Percentiles rank a stretch among this genome's conserved stretches.
phyloP scores from a whole-genome alignment of 371 early-diverging fungal genomes.

The Mortierella polycephala region DNA sequence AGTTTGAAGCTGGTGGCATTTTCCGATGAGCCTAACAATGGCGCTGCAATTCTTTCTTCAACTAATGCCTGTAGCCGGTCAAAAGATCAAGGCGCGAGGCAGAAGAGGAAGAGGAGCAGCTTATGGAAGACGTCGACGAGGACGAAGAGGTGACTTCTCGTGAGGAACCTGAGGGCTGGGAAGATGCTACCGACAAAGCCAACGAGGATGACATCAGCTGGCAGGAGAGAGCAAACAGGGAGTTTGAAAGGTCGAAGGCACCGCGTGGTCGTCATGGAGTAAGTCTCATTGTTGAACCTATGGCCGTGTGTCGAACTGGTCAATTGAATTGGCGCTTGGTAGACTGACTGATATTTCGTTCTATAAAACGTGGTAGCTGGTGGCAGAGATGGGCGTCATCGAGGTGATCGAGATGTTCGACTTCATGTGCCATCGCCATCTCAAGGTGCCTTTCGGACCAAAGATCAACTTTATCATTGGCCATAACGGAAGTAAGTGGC shows the following conservation, averaged over 20 bases:
- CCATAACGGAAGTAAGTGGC: constrained; percentile 86
- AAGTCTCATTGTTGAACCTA: constrained; percentile 1
- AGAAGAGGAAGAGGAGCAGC: constrained; percentile 12
- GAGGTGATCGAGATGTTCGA: constrained; percentile 85
- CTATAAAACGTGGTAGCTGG: constrained; percentile 31
- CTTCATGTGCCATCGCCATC: constrained; percentile 94
- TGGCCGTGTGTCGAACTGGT: not conserved
- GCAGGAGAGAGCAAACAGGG: constrained; percentile 14
- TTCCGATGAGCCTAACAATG: not conserved
- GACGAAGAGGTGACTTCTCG: not conserved
- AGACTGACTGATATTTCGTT: not conserved
- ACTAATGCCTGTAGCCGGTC: not conserved
- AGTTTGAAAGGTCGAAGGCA: constrained; percentile 27
- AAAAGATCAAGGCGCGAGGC: constrained; percentile 23
- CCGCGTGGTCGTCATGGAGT: constrained; percentile 28
- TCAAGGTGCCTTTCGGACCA: constrained; percentile 82
- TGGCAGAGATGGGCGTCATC: constrained; percentile 78
- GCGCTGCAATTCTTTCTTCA: too few species aligned
- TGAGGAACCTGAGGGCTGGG: too few species aligned
- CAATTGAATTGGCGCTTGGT: too few species aligned
- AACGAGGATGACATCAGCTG: constrained; percentile 14
- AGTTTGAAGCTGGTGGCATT: not conserved
- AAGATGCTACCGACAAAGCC: too few species aligned
- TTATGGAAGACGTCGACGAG: constrained; percentile 12
- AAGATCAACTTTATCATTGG: constrained; percentile 97